Conservation (phyloP, 805 yeast species). For the Hagleromyces aurorensis region DNA sequence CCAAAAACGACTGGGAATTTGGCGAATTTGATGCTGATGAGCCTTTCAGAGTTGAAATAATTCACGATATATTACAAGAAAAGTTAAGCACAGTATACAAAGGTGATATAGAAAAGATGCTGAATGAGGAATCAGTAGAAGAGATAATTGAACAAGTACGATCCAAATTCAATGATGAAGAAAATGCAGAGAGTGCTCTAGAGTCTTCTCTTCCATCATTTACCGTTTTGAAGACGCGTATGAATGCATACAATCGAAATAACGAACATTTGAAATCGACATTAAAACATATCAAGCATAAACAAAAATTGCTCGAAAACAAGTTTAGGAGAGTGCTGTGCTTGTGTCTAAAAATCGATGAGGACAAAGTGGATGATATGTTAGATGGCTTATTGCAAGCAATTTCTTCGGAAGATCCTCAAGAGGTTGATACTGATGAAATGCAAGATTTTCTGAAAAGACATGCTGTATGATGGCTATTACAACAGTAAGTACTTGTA, state of each 20-base stretch:
- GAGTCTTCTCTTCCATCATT: slow-evolving; percentile 29
- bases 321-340: slow-evolving; percentile 87
- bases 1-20: slow-evolving; percentile 31
- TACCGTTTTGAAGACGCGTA: slow-evolving; percentile 59
- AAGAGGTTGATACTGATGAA: slow-evolving; percentile 49
- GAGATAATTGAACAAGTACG: slow-evolving; percentile 19
- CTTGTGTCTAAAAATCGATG: slow-evolving; percentile 81
- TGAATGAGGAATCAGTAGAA: slow-evolving; percentile 17
- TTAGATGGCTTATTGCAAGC: slow-evolving; percentile 82
- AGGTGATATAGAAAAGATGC: slow-evolving; percentile 25
- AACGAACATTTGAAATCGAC: slow-evolving; percentile 48
- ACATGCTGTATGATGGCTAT: slow-evolving; percentile 32
- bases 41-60: slow-evolving; percentile 67
- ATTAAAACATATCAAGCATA: slow-evolving; percentile 43
- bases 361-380: slow-evolving; percentile 68
- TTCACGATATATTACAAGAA: slow-evolving; percentile 46
- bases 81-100: slow-evolving; percentile 30
- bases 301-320: slow-evolving; percentile 50
- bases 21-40: slow-evolving; percentile 80
- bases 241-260: slow-evolving; percentile 70
- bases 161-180: slow-evolving; percentile 9
- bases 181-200: slow-evolving; percentile 11
- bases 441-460: slow-evolving; percentile 43
- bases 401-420: slow-evolving; percentile 74
- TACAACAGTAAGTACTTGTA: no score